Evolutionary conservation across 78 protist genomes (phyloP), one percentile per base, ranked within the genome.

Genomic region (Monosiga brevicollis): DNA sequence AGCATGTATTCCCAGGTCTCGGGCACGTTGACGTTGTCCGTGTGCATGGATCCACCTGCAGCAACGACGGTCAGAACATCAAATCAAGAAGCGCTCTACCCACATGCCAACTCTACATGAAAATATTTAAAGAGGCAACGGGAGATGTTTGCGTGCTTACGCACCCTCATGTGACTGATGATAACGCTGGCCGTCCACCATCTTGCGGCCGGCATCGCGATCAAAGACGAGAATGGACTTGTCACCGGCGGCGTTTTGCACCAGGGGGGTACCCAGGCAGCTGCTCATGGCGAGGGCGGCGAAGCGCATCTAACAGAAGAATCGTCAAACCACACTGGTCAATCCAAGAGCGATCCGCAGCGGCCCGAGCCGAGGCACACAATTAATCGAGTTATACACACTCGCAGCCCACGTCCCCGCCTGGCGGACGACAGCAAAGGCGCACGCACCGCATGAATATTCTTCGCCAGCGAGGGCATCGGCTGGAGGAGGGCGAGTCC

Each of bases 41-140:
- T 83, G 78, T 83, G 86, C n/a, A 83, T 76, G 24, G 86, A 83
- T 0, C 86, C 86, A 3, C 84, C 84, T 38, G n/a, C n/a, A n/a
- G n/a, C n/a, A n/a, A n/a, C n/a, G n/a, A n/a, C n/a, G n/a, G n/a
- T n/a, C n/a, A n/a, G n/a, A n/a, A n/a, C n/a, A n/a, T n/a, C n/a
- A n/a, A n/a, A n/a, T n/a, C n/a, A n/a, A n/a, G n/a, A n/a, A n/a
- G n/a, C n/a, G n/a, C n/a, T n/a, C n/a, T n/a, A n/a, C n/a, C n/a
- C n/a, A n/a, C n/a, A n/a, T n/a, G n/a, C n/a, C n/a, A n/a, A n/a
- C n/a, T n/a, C n/a, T n/a, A n/a, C n/a, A n/a, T n/a, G n/a, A n/a
- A n/a, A n/a, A n/a, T n/a, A n/a, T n/a, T n/a, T n/a, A n/a, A n/a
- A n/a, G n/a, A n/a, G n/a, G n/a, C n/a, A n/a, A n/a, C n/a, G n/a